Conservation (phyloP, 225 moss, liverwort and hornwort species). For the Marchantia polymorpha region DNA sequence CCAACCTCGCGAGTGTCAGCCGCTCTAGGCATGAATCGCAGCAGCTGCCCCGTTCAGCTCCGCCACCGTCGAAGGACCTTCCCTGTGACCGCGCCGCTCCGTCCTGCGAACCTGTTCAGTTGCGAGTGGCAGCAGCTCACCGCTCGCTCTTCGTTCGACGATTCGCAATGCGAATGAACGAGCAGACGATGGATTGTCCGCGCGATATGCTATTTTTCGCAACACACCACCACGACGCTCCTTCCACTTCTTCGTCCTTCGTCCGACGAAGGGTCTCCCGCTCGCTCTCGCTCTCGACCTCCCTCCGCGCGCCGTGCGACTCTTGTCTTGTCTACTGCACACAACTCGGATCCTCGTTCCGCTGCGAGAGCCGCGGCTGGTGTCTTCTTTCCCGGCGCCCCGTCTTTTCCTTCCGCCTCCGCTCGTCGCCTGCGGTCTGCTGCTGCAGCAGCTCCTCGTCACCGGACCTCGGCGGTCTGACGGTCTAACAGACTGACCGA, state of each 20-base stretch:
- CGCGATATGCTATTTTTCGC: not conserved
- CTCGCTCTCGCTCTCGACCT: too few relatives aligned
- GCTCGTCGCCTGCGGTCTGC: not conserved
- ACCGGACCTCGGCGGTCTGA: too few relatives aligned
- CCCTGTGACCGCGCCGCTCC: not conserved
- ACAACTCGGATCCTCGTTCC: not conserved
- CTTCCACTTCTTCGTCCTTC: not conserved
- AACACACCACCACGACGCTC: not conserved
- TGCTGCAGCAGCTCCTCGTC: too few relatives aligned
- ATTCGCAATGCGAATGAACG: not conserved
- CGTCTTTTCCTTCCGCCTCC: not conserved
- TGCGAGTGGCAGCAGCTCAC: not conserved
- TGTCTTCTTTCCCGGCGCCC: not conserved
- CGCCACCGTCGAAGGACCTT: too few relatives aligned
- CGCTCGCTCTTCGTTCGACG: not conserved
- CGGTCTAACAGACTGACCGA: too few relatives aligned
- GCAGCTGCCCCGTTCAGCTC: not conserved
- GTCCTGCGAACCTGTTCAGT: too few relatives aligned
- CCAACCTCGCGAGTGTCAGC: not conserved
- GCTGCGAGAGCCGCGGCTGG: not conserved
- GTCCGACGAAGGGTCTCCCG: not conserved
- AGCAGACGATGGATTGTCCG: not conserved
- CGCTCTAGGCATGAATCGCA: too few relatives aligned
- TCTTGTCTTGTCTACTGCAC: slow-evolving; percentile 3
- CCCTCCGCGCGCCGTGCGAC: not conserved